phyloP scores from a whole-genome alignment of 495 filamentous ascomycete species.

The Penicillium atrosanguineum region DNA sequence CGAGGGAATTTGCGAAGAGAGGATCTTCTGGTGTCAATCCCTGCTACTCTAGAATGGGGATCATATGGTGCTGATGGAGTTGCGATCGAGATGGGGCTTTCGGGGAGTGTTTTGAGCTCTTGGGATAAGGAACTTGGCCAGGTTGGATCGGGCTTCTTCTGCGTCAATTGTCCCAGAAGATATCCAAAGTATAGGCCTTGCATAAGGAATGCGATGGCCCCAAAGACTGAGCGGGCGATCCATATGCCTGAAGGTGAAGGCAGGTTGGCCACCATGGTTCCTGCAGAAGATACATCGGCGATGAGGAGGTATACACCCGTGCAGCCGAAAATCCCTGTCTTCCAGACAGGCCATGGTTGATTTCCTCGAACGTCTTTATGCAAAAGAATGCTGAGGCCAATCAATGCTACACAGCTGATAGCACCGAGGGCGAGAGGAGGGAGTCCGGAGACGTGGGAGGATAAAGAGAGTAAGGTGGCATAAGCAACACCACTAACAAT shows the following conservation, averaged over 20 bases:
- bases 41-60: conserved; percentile 8
- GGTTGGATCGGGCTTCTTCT: conserved; percentile 7
- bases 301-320: conserved; percentile 30
- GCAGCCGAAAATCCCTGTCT: conserved; percentile 16
- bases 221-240: conserved; percentile 33
- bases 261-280: conserved; percentile 26
- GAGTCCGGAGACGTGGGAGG: conserved; percentile 20
- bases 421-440: conserved; percentile 28
- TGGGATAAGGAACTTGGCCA: conserved; percentile 30
- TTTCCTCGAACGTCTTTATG: conserved; percentile 22
- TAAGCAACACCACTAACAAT: conserved; percentile 38
- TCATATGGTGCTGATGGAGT: conserved; percentile 12
- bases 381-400: conserved; percentile 25
- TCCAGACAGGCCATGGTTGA: conserved; percentile 20
- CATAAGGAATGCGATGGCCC: conserved; percentile 33
- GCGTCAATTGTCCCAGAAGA: conserved; percentile 21
- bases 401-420: conserved; percentile 27
- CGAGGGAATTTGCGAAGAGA: conserved; percentile 30
- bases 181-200: conserved; percentile 36
- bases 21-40: conserved; percentile 20
- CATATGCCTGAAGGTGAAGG: conserved; percentile 12
- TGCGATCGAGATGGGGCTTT: conserved; percentile 11
- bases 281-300: conserved; percentile 29
- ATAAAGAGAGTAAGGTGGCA: conserved; percentile 15
- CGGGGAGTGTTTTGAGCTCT: conserved; percentile 28